Evolutionary conservation across 805 yeast species (phyloP), one percentile per base, ranked within the genome.

Genomic region (Kluyveromyces starmeri): DNA sequence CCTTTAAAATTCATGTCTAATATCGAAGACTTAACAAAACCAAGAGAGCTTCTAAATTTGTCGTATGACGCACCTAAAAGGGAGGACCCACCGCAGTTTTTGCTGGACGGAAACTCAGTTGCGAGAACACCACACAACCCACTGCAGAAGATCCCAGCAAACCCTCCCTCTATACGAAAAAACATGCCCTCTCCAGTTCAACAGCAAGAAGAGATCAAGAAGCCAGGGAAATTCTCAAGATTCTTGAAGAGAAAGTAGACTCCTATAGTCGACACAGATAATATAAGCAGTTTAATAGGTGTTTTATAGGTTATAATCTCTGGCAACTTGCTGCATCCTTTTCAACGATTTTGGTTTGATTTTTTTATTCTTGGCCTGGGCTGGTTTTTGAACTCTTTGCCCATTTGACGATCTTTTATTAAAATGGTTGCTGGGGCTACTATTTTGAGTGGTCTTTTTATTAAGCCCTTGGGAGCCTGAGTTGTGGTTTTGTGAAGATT

Each of bases 181-280:
- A n/a, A n/a, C n/a, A n/a, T n/a, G n/a, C n/a, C n/a, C 10, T 20
- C 23, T 20, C 23, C 23, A 20, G 11, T 20, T 20, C 23, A 9
- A 11, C 11, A 20, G n/a, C 23, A 20, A 20, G 11, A 20, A 9
- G 23, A 20, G 22, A 65, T 64, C 44, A 70, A 66, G 37, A 67
- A 71, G 50, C 62, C 65, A 25, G 57, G 63, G 10, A 69, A 67
- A 41, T 63, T 73, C 37, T 65, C 67, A 35, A 67, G 63, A 38
- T 61, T 73, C 28, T 62, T 73, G 38, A 70, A 55, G 34, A 47
- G 48, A 14, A 50, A 46, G 23, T 48, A 44, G 31, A 37, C n/a
- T n/a, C n/a, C n/a, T 42, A 30, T 20, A 19, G 10, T n/a, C n/a
- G n/a, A n/a, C n/a, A n/a, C n/a, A n/a, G n/a, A n/a, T n/a, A n/a